Percentiles rank a stretch among this genome's conserved stretches.
Conservation (phyloP, 495 filamentous ascomycete genomes). For the Aspergillus ostianus region DNA sequence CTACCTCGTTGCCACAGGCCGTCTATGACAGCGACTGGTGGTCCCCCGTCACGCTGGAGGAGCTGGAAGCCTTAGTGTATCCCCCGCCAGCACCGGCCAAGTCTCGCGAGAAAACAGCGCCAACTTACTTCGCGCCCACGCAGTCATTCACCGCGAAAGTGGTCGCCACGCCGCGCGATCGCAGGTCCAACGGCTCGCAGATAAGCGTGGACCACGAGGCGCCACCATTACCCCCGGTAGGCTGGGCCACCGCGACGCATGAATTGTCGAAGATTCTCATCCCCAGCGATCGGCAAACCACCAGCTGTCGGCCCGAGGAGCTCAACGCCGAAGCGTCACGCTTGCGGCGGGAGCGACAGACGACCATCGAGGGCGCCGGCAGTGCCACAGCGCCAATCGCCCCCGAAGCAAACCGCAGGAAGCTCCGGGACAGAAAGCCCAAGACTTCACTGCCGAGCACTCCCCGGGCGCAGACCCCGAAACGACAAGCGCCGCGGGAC, state of each 20-base stretch:
- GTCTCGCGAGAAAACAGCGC: conserved; percentile 48
- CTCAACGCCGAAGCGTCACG: conserved; percentile 64
- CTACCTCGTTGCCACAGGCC: not conserved
- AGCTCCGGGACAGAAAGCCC: conserved; percentile 69
- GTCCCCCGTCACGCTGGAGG: conserved; percentile 63
- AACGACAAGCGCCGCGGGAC: conserved; percentile 46
- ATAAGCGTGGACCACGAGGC: conserved; percentile 39
- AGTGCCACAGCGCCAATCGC: conserved; percentile 29
- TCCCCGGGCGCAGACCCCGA: conserved; percentile 42
- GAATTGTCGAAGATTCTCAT: conserved; percentile 83
- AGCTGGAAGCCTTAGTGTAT: conserved; percentile 57
- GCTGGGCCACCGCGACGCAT: conserved; percentile 77
- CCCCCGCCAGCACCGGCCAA: conserved; percentile 48
- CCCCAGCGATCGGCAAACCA: conserved; percentile 66
- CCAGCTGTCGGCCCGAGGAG: conserved; percentile 73
- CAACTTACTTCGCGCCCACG: conserved; percentile 72
- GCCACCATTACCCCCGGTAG: conserved; percentile 72
- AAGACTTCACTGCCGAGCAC: conserved; percentile 47
- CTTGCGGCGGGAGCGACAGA: conserved; percentile 61
- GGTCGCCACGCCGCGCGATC: conserved; percentile 56
- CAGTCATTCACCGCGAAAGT: conserved; percentile 76
- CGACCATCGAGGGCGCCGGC: conserved; percentile 31
- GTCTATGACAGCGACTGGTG: conserved; percentile 74
- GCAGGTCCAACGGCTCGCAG: conserved; percentile 38
- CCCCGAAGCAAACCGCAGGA: conserved; percentile 58